Evolutionary conservation across 768 basidiomycete species (phyloP), one percentile per base, ranked within the genome.

Genomic region (Suillus occidentalis): DNA sequence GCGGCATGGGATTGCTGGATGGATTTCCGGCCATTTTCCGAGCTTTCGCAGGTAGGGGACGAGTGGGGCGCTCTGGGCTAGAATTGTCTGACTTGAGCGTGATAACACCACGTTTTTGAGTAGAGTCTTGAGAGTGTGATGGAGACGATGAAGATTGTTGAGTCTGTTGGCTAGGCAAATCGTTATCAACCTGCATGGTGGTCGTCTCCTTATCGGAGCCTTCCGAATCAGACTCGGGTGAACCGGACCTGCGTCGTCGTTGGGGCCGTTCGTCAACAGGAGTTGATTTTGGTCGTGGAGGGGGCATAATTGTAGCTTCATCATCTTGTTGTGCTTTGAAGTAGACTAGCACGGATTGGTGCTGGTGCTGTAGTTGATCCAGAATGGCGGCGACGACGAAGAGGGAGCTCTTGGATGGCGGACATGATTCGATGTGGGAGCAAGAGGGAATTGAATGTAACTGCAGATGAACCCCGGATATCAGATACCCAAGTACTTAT

Each of bases 261-360:
- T 78, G 78, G 1, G 83, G 84, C 4, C 88, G 83, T 69, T 90
- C 88, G 36, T 87, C 79, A 10, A 79, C 82, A 2, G 90, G 90
- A 0, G 90, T 89, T 16, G 89, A 90, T 73, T 92, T 90, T 22
- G 90, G 90, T 22, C 90, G 83, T 4, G 88, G 89, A 8, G 87
- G 87, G 7, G 87, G 85, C 1, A 79, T 70, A 28, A 84, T 69
- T 8, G 67, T 65, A 53, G 64, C 28, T 47, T 76, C 72, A n/a
- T 63, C 67, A 39, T 65, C 61, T 65, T 66, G 69, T 61, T 68
- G 72, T 53, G 58, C 13, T 63, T 55, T 65, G 62, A 61, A 61
- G 73, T 62, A 67, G 67, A 20, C 67, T 36, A 18, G 65, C 58
- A 39, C 56, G 67, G 68, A 65, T 73, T 60, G 66, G 71, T 56